Base-by-base conservation (phyloP, 1,284 basidiomycete species). In the Cystobasidium sp. region DNA sequence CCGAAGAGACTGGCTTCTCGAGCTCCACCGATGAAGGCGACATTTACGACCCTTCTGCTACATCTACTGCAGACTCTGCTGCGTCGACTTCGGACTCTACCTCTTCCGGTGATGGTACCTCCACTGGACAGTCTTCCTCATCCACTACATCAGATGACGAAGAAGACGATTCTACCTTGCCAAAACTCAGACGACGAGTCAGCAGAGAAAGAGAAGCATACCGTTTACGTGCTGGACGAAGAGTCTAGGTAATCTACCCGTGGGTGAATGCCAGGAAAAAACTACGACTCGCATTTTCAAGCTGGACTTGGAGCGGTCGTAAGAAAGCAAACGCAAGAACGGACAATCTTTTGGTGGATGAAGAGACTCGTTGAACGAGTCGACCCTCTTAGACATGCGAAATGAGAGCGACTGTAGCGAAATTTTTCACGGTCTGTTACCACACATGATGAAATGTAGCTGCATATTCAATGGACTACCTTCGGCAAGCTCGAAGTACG, bases 101-200 rank as follows among this genome's bases (percentile, higher is more conserved):
- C 9, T 31, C 53, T 56, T 56, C 53, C 8, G 53, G 12, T 37
- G 53, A 56, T n/a, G 31, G 10, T 22, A 59, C 31, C 18, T 59
- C 56, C 16, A 18, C 12, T 10, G 31, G 9, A 10, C 18, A 37
- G 1, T 41, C 56, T 9, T 10, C 18, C 37, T 59, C 56, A 2
- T 1, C 56, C 3, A n/a, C 56, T 49, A 49, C 46, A 49, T 49
- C 46, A 3, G 56, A 59, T 59, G 37, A 16, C 10, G 43, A 5
- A n/a, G 37, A 59, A n/a, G 56, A 43, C 37, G 5, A 31, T 31
- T 31, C 31, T 31, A 59, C 43, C 37, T 59, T 59, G 6, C 18
- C 56, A 59, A 59, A 41, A 39, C 56, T 59, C 14, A 59, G 56
- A 43, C 8, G 56, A 41, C 37, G 56, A 59, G 56, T 59, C 14